Percentiles rank a stretch among this genome's conserved stretches.
These are phyloP conservation scores for Coniochaeta sp. DNA, from an alignment of 2,329 filamentous ascomycete genomes.

Conservation along the genomic window DNA sequence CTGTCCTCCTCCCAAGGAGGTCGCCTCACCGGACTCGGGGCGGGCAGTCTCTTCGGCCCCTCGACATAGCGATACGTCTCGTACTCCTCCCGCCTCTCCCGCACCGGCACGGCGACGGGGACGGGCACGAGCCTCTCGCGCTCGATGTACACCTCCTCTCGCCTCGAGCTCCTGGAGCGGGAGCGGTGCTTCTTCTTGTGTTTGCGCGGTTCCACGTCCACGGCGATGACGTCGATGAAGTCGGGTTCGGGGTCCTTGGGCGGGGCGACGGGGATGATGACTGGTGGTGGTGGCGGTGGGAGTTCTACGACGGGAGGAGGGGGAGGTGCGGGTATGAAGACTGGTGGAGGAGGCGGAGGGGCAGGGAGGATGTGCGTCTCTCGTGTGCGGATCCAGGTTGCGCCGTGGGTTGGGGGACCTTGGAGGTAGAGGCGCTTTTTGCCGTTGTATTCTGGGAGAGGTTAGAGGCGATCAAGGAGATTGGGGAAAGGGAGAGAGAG, in stretches of 20 bases:
- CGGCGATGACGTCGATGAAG: constrained; percentile 34
- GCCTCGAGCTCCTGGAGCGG: constrained; percentile 23
- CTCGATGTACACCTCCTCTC: constrained; percentile 45
- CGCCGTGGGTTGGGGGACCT: constrained; percentile 27
- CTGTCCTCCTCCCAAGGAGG: constrained; percentile 19
- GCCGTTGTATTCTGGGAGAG: constrained; percentile 8
- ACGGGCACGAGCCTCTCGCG: constrained; percentile 40
- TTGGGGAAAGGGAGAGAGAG: neutral
- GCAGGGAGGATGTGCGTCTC: constrained; percentile 29
- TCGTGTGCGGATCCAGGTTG: constrained; percentile 24
- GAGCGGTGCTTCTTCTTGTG: constrained; percentile 16
- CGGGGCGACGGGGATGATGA: constrained; percentile 1
- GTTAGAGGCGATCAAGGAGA: neutral
- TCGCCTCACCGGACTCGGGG: constrained; percentile 23
- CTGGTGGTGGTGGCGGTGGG: constrained; percentile 10
- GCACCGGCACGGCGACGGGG: constrained; percentile 17
- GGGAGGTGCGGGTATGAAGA: constrained; percentile 15
- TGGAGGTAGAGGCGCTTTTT: constrained; percentile 35
- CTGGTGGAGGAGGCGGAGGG: constrained; percentile 13
- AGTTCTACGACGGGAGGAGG: constrained; percentile 15
- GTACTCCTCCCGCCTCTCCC: constrained; percentile 24
- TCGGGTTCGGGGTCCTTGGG: constrained; percentile 14
- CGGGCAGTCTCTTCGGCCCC: constrained; percentile 30
- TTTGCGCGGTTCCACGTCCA: constrained; percentile 30
- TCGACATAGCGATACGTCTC: constrained; percentile 49